These are phyloP conservation scores for Nakazawaea wyomingensis DNA, from an alignment of 805 yeast genomes.

Conservation along the genomic window DNA sequence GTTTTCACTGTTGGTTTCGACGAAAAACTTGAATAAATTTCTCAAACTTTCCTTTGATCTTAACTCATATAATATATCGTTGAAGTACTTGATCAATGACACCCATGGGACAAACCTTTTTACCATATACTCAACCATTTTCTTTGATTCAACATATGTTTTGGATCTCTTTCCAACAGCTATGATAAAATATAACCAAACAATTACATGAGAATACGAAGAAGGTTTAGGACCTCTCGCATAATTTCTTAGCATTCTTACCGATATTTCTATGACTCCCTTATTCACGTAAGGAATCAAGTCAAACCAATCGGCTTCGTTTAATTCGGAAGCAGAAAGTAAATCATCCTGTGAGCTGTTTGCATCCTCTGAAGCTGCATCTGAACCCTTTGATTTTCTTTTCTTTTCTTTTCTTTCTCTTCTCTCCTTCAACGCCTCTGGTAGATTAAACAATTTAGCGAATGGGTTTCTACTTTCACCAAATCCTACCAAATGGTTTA, in stretches of 20 bases:
- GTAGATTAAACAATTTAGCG: slow-evolving; percentile 66
- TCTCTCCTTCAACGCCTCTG: slow-evolving; percentile 66
- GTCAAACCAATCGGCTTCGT: slow-evolving; percentile 47
- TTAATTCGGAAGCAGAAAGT: slow-evolving; percentile 25
- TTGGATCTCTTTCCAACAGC: slow-evolving; percentile 55
- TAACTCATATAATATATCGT: slow-evolving; percentile 42
- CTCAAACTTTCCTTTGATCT: slow-evolving; percentile 21
- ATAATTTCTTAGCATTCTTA: slow-evolving; percentile 62
- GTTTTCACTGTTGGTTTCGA: background rate
- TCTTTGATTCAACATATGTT: slow-evolving; percentile 38
- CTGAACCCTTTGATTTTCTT: slow-evolving; percentile 31
- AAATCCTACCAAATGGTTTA: slow-evolving; percentile 70
- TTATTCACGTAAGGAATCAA: slow-evolving; percentile 52
- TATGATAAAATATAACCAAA: slow-evolving; percentile 70
- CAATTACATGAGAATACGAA: slow-evolving; percentile 67
- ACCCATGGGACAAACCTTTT: slow-evolving; percentile 66
- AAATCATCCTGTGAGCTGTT: slow-evolving; percentile 17
- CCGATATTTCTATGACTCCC: slow-evolving; percentile 63
- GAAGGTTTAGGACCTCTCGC: slow-evolving; percentile 66
- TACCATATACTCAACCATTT: slow-evolving; percentile 46
- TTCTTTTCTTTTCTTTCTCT: slow-evolving; percentile 68
- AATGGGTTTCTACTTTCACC: slow-evolving; percentile 75
- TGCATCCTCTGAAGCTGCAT: slow-evolving; percentile 22
- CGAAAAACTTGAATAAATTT: slow-evolving; percentile 12
- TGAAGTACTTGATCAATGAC: slow-evolving; percentile 55